Percentiles rank a stretch among this genome's conserved stretches.
phyloP scores from a whole-genome alignment of 176 grass and related monocot genomes.

The Triticum timopheevii region DNA sequence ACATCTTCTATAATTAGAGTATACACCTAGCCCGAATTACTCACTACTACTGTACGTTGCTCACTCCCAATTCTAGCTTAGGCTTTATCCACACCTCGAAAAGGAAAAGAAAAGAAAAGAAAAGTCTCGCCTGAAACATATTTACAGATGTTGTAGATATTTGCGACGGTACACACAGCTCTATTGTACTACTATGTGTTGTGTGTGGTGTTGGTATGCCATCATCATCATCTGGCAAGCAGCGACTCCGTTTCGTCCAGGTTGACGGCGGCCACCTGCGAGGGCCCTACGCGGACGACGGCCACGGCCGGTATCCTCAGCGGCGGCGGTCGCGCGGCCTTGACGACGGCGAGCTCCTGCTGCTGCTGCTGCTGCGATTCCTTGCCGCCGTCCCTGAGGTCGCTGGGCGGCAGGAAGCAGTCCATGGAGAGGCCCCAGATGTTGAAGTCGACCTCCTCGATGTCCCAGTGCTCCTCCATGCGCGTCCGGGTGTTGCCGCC shows the following conservation, averaged over 20 bases:
- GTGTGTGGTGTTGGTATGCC: neutral
- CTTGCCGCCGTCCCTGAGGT: conserved; percentile 66
- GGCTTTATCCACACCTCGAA: conserved; percentile 32
- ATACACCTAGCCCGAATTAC: conserved; percentile 30
- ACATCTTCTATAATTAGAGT: conserved; percentile 29
- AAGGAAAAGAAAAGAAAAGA: conserved; percentile 19
- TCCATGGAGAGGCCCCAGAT: conserved; percentile 81
- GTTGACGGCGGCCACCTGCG: conserved; percentile 75
- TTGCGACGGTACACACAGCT: neutral
- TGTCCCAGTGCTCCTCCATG: conserved; percentile 88
- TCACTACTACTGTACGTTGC: neutral
- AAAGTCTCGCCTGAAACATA: conserved; percentile 50
- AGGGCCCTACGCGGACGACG: conserved; percentile 53
- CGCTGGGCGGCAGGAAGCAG: conserved; percentile 91
- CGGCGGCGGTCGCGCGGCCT: conserved; percentile 37
- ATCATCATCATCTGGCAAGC: conserved; percentile 39
- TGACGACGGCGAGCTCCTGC: conserved; percentile 17
- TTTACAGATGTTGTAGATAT: conserved; percentile 48
- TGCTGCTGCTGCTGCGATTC: neutral
- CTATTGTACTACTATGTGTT: neutral
- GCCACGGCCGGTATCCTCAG: conserved; percentile 48
- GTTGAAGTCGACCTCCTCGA: conserved; percentile 97
- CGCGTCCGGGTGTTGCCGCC: conserved; percentile 68
- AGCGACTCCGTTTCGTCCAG: conserved; percentile 51
- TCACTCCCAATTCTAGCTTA: conserved; percentile 38